Percentiles rank a stretch among this genome's conserved stretches.
Conservation (phyloP, 2,329 filamentous ascomycete species). For the Aspergillus quadrilineatus region DNA sequence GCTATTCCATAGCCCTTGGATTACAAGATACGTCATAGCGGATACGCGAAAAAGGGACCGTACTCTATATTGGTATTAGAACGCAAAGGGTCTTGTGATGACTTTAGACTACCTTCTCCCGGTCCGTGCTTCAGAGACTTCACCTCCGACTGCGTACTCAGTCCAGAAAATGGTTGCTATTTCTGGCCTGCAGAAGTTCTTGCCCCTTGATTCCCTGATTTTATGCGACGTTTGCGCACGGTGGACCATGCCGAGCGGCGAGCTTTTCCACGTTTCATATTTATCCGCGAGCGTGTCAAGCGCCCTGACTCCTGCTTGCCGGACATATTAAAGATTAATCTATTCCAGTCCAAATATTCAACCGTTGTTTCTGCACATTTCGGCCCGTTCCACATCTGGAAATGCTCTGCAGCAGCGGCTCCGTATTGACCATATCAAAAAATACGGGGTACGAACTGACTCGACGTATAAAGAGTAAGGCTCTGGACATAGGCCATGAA, state of each 20-base stretch:
- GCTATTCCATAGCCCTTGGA: too few relatives aligned
- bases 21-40: too few relatives aligned
- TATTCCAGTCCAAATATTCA: neutral
- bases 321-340: slow-evolving; percentile 2
- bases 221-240: neutral
- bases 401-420: neutral
- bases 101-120: too few relatives aligned
- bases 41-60: too few relatives aligned
- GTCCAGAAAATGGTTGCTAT: too few relatives aligned
- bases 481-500: neutral
- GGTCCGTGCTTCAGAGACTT: too few relatives aligned
- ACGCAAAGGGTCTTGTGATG: too few relatives aligned
- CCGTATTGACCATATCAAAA: neutral
- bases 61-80: too few relatives aligned
- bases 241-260: neutral
- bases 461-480: neutral
- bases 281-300: slow-evolving; percentile 6
- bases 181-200: too few relatives aligned
- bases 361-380: slow-evolving; percentile 3
- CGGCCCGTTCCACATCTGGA: neutral
- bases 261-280: slow-evolving; percentile 6
- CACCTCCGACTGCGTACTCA: too few relatives aligned
- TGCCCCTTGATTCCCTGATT: neutral
- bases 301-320: neutral
- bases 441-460: neutral